Evolutionary conservation across 2,329 filamentous ascomycete genomes (phyloP), one percentile per base, ranked within the genome.

Genomic region (Colletotrichum sp.): DNA sequence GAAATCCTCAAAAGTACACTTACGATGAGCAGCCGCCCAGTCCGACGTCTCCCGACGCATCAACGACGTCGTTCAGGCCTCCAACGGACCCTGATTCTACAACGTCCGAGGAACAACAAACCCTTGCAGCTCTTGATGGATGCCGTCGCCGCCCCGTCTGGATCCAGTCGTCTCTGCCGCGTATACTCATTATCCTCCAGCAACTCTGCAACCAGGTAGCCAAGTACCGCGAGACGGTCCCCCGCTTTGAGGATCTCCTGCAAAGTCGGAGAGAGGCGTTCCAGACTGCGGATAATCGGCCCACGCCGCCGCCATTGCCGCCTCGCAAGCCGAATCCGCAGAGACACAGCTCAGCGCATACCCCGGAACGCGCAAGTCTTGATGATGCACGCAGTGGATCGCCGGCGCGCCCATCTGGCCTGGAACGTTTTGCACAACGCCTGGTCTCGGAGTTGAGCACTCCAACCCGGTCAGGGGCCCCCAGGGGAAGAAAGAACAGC

Each of bases 171-270:
- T 86, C 86, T 63, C 82, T 89, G 24, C 89, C 87, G 24, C 86
- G 86, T 34, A 85, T 94, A 6, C 86, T 94, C 16, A 81, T 82
- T 2, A 85, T 92, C 27, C 82, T 96, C 1, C 88, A 91, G 76
- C 83, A 82, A 8, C 86, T 96, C 1, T 88, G 90, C 13, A 87
- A 90, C 29, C 91, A 95, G 79, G 88, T 94, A 15, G 82, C 86
- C 16, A 84, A 84, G 2, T 95, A 93, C 84, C 90, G 91, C 67
- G 85, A 86, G 61, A 89, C 90, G 8, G 88, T 96, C 8, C 90
- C 93, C 0, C 90, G 94, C 47, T 96, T 95, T 79, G 92, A 95
- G 66, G 91, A 93, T 47, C 86, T 95, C 4, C 84, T 95, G 6
- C 92, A 88, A 83, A 91, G 89, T 81, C 91, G 87, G 15, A 90